Evolutionary conservation across 2,329 filamentous ascomycete species (phyloP).

Genomic region (Harringtonia aguacate): DNA sequence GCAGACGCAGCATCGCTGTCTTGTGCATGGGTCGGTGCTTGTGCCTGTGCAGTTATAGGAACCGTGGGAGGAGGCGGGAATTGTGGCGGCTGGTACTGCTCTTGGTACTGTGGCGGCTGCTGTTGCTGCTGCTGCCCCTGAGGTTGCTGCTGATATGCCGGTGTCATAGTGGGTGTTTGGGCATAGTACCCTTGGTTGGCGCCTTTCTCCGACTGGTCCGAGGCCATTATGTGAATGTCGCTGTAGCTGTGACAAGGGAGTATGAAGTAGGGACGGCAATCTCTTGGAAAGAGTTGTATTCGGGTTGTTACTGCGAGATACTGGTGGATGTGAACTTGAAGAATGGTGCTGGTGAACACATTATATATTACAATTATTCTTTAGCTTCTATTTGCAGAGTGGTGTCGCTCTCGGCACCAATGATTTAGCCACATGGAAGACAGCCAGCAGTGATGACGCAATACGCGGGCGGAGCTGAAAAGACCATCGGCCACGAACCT

Average conservation of each 20-base stretch:
- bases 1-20: not conserved
- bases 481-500: no score
- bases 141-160: not conserved
- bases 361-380: not conserved
- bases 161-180: not conserved
- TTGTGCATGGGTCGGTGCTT: not conserved
- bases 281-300: no score
- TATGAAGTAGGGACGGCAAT: no score
- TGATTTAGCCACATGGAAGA: not conserved
- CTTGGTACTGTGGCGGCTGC: not conserved
- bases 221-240: not conserved
- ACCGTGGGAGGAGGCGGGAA: constrained; percentile 5
- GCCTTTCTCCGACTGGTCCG: not conserved
- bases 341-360: no score
- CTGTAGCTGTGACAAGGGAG: no score
- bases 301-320: no score
- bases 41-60: not conserved
- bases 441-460: not conserved
- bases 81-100: not conserved
- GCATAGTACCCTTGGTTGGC: not conserved
- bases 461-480: no score
- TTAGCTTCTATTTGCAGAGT: not conserved
- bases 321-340: no score
- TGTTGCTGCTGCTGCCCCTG: not conserved
- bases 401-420: not conserved